Evolutionary conservation across 2,329 filamentous ascomycete species (phyloP), one percentile per base, ranked within the genome.

Genomic region (Botrytis aclada): DNA sequence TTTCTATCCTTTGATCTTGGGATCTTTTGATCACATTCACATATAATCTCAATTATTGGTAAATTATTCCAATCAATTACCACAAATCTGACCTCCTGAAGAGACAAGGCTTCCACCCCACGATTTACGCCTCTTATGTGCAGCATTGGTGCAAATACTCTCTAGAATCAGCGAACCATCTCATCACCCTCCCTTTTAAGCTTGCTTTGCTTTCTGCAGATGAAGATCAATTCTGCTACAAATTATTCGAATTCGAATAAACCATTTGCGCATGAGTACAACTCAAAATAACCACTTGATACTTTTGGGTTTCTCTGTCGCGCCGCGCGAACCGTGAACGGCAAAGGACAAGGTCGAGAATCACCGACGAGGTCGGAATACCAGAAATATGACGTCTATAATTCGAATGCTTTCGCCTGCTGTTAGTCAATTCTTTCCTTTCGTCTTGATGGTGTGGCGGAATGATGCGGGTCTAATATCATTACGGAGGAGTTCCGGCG

Each of bases 401-500:
- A 72, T 67, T 32, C 70, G 70, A 67, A 72, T 66, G 70, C 70
- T 72, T 37, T 66, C 70, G 61, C 70, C 70, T 45, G 70, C 10
- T 34, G 70, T 72, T 60, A 72, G 70, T 72, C 32, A 45, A 58
- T 47, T 60, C 47, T 32, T 67, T 41, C 65, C 47, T 41, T 51
- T 56, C 47, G 22, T 56, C 16, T 56, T 32, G 14, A 22, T 12
- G n/a, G 34, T 29, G 47, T 41, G 34, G 34, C 41, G 34, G 29
- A 41, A 56, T 20, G 12, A 32, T n/a, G 25, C 47, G 18, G 34
- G 29, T 67, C n/a, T 29, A n/a, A 37, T 20, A 41, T 67, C 4
- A 37, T n/a, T 9, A 37, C 37, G n/a, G 34, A 29, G 47, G 22
- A 67, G 25, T 16, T n/a, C 22, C 20, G 61, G 62, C 45, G 70